phyloP scores from a whole-genome alignment of 345 rosid genomes.

The Laguncularia racemosa region DNA sequence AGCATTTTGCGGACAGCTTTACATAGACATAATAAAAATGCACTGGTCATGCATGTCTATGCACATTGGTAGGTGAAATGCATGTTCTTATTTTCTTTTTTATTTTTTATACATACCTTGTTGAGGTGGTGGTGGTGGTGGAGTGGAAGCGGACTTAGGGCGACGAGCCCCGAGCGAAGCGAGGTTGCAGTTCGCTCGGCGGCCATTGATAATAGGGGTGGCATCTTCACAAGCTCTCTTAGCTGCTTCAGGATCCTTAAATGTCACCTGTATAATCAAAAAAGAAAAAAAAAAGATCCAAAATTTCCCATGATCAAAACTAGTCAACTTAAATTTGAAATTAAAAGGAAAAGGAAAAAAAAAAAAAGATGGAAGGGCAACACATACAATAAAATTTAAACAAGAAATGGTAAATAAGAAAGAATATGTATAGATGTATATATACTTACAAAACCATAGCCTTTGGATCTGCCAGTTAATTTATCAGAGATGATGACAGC shows the following conservation, averaged over 20 bases:
- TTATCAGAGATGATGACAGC: conserved; percentile 93
- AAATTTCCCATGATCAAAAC: no score
- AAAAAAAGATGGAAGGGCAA: neutral
- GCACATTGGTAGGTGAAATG: conserved; percentile 2
- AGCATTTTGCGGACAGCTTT: no score
- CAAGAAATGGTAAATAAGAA: neutral
- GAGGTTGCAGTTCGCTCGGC: conserved; percentile 92
- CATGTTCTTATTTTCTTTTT: no score
- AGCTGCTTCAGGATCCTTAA: conserved; percentile 86
- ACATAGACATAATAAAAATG: no score
- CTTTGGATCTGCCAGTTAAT: conserved; percentile 92
- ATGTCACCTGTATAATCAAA: conserved; percentile 60
- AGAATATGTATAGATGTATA: neutral
- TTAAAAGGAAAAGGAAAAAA: no score
- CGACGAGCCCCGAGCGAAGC: conserved; percentile 93
- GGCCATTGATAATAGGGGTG: conserved; percentile 78
- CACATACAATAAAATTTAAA: neutral
- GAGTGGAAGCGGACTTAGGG: conserved; percentile 41
- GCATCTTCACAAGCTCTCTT: conserved; percentile 83
- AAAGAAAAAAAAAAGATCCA: neutral
- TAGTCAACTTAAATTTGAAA: neutral
- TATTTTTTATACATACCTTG: no score
- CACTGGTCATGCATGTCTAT: conserved; percentile 1
- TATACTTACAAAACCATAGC: conserved; percentile 80
- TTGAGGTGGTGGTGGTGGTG: neutral